Evolutionary conservation across 2,329 filamentous ascomycete genomes (phyloP).

Genomic region (Hymenoscyphus scutula): DNA sequence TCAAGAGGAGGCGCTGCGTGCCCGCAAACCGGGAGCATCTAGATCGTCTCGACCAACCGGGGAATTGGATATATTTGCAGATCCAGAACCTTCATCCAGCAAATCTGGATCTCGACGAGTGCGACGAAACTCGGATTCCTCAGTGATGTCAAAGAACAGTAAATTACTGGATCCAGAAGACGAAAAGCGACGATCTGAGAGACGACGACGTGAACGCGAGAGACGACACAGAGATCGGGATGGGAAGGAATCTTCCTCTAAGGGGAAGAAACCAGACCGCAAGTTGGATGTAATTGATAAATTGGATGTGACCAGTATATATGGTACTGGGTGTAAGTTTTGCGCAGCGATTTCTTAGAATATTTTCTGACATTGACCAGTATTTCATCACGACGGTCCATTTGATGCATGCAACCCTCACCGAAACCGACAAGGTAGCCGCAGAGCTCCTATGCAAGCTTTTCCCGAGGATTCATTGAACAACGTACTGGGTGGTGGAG

Average conservation of each 20-base stretch:
- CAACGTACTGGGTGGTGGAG: slow-evolving; percentile 84
- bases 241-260: slow-evolving; percentile 41
- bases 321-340: slow-evolving; percentile 80
- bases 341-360: neutral
- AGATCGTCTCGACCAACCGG: slow-evolving; percentile 26
- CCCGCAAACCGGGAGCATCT: slow-evolving; percentile 45
- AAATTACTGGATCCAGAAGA: slow-evolving; percentile 57
- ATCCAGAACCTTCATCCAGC: slow-evolving; percentile 35
- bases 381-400: slow-evolving; percentile 96
- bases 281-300: slow-evolving; percentile 90
- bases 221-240: slow-evolving; percentile 41
- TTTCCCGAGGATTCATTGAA: slow-evolving; percentile 92
- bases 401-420: slow-evolving; percentile 96
- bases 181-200: slow-evolving; percentile 57
- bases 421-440: slow-evolving; percentile 80
- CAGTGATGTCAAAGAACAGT: slow-evolving; percentile 56
- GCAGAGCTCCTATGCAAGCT: slow-evolving; percentile 89
- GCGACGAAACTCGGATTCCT: slow-evolving; percentile 78
- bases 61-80: slow-evolving; percentile 37
- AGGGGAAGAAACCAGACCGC: slow-evolving; percentile 36
- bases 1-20: slow-evolving; percentile 61
- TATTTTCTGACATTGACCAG: slow-evolving; percentile 45
- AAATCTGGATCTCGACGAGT: slow-evolving; percentile 49
- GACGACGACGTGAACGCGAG: slow-evolving; percentile 44
- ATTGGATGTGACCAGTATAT: slow-evolving; percentile 92